These are phyloP conservation scores for Fusarium agapanthi DNA, from an alignment of 2,329 filamentous ascomycete genomes.

Conservation along the genomic window DNA sequence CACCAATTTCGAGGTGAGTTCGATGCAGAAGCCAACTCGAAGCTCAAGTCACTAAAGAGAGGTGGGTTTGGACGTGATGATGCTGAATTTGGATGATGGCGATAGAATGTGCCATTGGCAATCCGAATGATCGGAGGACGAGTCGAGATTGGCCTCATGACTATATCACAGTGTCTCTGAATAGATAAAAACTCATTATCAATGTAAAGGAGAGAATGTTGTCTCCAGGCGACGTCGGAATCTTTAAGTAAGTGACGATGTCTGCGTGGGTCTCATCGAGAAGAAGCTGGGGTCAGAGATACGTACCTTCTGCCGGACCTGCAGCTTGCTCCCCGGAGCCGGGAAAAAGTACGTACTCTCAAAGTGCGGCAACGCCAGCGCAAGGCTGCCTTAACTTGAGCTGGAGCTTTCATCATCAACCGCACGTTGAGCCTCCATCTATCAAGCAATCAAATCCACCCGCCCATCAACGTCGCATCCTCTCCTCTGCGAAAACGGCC, in stretches of 20 bases:
- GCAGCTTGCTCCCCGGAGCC: conserved; percentile 13
- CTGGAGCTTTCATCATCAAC: conserved; percentile 37
- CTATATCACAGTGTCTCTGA: conserved; percentile 32
- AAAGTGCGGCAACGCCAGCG: conserved; percentile 28
- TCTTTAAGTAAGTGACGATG: conserved; percentile 29
- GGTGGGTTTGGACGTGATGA: conserved; percentile 69
- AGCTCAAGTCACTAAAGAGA: conserved; percentile 75
- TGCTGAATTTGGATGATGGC: conserved; percentile 69
- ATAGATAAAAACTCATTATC: conserved; percentile 13
- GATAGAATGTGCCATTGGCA: conserved; percentile 83
- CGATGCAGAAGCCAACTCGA: conserved; percentile 71
- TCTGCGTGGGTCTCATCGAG: conserved; percentile 15
- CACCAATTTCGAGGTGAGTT: conserved; percentile 75
- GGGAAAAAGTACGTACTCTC: conserved; percentile 33
- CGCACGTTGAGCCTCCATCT: conserved; percentile 6
- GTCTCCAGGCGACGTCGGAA: conserved; percentile 30
- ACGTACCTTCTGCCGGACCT: conserved; percentile 5
- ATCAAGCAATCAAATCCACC: neutral
- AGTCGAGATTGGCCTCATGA: conserved; percentile 49
- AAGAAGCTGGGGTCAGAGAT: neutral
- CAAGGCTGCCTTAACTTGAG: conserved; percentile 38
- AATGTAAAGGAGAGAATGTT: neutral
- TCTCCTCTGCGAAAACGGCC: neutral
- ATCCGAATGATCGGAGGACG: conserved; percentile 74
- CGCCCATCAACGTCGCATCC: conserved; percentile 6